These are phyloP conservation scores for Trichophyton mentagrophytes DNA, from an alignment of 2,329 filamentous ascomycete species.

Conservation along the genomic window DNA sequence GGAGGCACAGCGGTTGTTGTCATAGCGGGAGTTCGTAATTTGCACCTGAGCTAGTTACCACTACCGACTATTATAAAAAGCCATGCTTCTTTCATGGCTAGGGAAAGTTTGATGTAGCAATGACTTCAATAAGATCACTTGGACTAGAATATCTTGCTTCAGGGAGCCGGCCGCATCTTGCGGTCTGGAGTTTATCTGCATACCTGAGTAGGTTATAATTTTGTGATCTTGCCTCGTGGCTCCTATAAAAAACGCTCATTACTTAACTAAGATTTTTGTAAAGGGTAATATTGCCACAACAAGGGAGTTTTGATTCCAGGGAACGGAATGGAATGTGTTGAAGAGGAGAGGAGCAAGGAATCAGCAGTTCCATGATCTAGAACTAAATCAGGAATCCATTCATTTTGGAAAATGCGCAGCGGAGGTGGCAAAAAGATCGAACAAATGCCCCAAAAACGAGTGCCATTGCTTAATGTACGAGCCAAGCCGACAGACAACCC, in stretches of 20 bases:
- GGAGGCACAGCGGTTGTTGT: not conserved
- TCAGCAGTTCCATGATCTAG: not conserved
- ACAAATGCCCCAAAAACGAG: not conserved
- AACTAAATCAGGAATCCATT: not conserved
- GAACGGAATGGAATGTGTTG: not conserved
- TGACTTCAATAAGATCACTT: not conserved
- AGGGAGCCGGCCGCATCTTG: not conserved
- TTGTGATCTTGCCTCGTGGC: not conserved
- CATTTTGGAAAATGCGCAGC: not conserved
- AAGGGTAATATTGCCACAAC: not conserved
- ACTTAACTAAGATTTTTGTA: not conserved
- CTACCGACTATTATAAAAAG: not conserved
- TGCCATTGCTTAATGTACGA: not conserved
- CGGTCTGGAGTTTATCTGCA: not conserved
- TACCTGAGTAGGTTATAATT: not conserved
- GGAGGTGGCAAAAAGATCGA: not conserved
- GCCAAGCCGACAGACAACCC: not conserved
- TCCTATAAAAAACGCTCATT: not conserved
- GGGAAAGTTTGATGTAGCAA: not conserved
- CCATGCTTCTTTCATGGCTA: not conserved
- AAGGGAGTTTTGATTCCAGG: not conserved
- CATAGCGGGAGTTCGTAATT: not conserved
- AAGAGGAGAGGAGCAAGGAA: not conserved
- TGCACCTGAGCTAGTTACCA: not conserved
- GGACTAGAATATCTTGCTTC: not conserved